Base-by-base conservation (phyloP, 139 green algal species). In the Micromonas pusilla region DNA sequence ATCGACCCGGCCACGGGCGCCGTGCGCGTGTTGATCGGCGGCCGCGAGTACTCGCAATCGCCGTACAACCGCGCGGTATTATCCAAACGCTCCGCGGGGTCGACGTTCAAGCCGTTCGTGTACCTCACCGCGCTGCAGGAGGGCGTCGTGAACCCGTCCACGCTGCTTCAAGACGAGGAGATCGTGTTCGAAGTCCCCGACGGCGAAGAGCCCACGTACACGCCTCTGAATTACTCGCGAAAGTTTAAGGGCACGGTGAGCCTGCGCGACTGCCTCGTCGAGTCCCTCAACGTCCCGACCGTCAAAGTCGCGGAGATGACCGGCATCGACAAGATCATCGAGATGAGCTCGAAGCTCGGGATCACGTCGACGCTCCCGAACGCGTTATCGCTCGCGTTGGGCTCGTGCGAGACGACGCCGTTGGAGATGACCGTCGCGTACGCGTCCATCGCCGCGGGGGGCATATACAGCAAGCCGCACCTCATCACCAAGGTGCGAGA, bases 221-320 rank as follows among this genome's bases (percentile, higher is more conserved):
- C 9, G 16, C 79, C 79, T 28, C 20, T 67, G 26, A 83, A 83
- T 63, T 83, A 83, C 79, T 70, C 16, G 34, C 36, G 78, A 28
- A 73, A 9, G 39, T 77, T 57, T 9, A 57, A 9, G 45, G 45
- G 45, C 45, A 16, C 45, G 45, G 80, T 85, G 28, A 87, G 73
- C 2, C 34, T 87, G 64, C 39, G 79, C 67, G 38, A 89, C 26
- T 45, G 62, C 9, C 81, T 89, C 16, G 73, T 83, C 32, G 74
- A 84, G 28, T 86, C 80, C 19, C 73, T 89, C 39, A 89, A 89
- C 81, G 52, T 89, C 6, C 85, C 85, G 16, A 88, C 85, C 0
- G 85, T 89, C 25, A 89, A 86, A 84, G 54, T 89, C 0, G 79
- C 60, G 3, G 57, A 82, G 33, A 34, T 81, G 60, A 72, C 87